These are phyloP conservation scores for Magnolia officinalis DNA, from an alignment of 164 flowering plant species.

Conservation along the genomic window DNA sequence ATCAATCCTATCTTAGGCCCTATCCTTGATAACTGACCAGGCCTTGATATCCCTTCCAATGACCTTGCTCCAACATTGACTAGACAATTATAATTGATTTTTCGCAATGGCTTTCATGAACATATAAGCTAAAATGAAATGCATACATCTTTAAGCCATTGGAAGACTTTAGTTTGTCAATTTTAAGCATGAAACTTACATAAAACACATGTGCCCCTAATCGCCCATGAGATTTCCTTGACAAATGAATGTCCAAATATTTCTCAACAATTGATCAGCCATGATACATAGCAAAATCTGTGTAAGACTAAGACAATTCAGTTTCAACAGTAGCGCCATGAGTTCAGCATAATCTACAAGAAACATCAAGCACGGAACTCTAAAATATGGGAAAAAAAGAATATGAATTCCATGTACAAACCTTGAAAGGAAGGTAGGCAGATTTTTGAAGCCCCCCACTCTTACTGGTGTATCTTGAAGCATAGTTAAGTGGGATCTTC, in stretches of 20 bases:
- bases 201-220: no score
- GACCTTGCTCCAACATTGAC: no score
- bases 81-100: no score
- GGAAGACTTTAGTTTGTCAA: no score
- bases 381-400: neutral
- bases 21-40: no score
- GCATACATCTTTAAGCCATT: no score
- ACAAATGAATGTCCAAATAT: neutral
- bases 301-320: neutral
- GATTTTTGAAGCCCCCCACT: constrained; percentile 84
- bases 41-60: no score
- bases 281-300: neutral
- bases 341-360: neutral
- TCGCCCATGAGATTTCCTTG: no score
- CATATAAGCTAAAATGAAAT: no score
- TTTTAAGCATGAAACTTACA: no score
- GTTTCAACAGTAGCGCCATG: neutral
- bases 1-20: no score
- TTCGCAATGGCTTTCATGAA: no score
- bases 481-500: constrained; percentile 97
- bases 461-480: constrained; percentile 74
- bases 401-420: constrained; percentile 16
- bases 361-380: neutral
- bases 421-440: constrained; percentile 98
- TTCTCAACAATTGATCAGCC: neutral